Percentiles rank a stretch among this genome's conserved stretches.
These are phyloP conservation scores for Globisporangium rhizosaccharum DNA, from an alignment of 352 stramenopile genomes.

Conservation along the genomic window DNA sequence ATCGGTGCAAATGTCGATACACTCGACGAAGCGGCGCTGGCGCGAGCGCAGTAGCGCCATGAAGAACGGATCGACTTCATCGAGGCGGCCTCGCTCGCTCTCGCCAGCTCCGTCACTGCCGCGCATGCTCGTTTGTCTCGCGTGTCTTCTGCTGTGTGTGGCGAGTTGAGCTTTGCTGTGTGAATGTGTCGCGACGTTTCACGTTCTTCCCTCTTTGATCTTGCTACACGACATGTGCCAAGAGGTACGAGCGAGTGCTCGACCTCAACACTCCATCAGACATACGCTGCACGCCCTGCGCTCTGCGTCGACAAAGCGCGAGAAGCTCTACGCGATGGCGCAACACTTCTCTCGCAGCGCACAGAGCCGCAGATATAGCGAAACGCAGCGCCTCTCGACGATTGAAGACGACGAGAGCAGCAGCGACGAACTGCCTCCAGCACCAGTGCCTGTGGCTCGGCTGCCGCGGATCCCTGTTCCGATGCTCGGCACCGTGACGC, in stretches of 20 bases:
- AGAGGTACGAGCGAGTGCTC: too few relatives aligned
- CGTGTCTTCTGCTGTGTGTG: background rate
- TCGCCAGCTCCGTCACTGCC: background rate
- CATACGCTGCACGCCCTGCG: too few relatives aligned
- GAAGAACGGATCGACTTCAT: conserved; percentile 88
- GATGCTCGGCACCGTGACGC: conserved; percentile 40
- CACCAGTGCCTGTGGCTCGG: conserved; percentile 1
- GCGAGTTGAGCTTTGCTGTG: background rate
- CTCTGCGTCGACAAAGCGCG: too few relatives aligned
- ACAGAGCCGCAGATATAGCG: background rate
- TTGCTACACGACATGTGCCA: too few relatives aligned
- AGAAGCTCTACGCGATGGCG: too few relatives aligned
- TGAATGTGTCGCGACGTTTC: conserved; percentile 11
- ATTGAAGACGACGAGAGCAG: background rate
- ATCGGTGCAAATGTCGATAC: conserved; percentile 77
- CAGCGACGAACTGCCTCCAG: conserved; percentile 1
- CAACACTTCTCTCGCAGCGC: too few relatives aligned
- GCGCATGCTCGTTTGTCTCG: conserved; percentile 9
- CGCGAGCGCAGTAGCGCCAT: conserved; percentile 73
- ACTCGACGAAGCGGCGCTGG: conserved; percentile 77
- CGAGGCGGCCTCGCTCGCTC: conserved; percentile 31
- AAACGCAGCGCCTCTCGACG: background rate
- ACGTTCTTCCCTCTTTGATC: background rate
- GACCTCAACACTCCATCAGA: too few relatives aligned
- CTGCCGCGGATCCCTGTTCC: conserved; percentile 10